Evolutionary conservation across 192 early-diverging fungal genomes (phyloP).

Genomic region (Coemansia sp.): DNA sequence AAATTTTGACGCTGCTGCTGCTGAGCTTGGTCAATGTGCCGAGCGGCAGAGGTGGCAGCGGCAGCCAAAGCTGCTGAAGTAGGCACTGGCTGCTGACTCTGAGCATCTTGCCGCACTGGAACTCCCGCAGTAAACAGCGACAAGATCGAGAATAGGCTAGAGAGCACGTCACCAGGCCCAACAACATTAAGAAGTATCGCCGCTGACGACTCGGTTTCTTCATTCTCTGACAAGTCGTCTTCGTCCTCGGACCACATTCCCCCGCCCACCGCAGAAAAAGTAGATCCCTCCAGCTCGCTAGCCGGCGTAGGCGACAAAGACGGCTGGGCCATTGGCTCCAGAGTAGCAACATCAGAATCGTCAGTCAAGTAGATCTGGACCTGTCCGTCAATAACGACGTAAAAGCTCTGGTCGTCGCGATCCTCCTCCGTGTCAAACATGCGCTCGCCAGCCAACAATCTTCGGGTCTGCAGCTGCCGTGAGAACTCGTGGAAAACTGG

Average conservation of each 20-base stretch:
- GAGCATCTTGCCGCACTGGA: constrained; percentile 42
- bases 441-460: constrained; percentile 73
- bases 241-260: constrained; percentile 6
- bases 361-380: constrained; percentile 83
- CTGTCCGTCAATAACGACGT: constrained; percentile 93
- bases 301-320: constrained; percentile 4
- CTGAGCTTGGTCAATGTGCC: constrained; percentile 14
- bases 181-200: constrained; percentile 78
- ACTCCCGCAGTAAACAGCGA: constrained; percentile 84
- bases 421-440: constrained; percentile 74
- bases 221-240: not conserved
- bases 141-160: constrained; percentile 91
- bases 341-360: not conserved
- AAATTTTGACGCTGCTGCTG: constrained; percentile 5
- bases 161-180: constrained; percentile 86
- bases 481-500: constrained; percentile 97
- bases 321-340: not conserved
- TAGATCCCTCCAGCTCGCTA: not conserved
- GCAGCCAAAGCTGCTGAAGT: not conserved
- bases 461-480: constrained; percentile 80
- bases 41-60: not conserved
- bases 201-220: constrained; percentile 59
- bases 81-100: not conserved
- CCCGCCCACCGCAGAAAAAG: constrained; percentile 27
- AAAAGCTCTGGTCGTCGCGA: constrained; percentile 73